A percentile compares a stretch with the other conserved stretches of the same genome.
These are phyloP conservation scores for Beta corolliflora DNA, from an alignment of 179 eudicot genomes.

Conservation along the genomic window DNA sequence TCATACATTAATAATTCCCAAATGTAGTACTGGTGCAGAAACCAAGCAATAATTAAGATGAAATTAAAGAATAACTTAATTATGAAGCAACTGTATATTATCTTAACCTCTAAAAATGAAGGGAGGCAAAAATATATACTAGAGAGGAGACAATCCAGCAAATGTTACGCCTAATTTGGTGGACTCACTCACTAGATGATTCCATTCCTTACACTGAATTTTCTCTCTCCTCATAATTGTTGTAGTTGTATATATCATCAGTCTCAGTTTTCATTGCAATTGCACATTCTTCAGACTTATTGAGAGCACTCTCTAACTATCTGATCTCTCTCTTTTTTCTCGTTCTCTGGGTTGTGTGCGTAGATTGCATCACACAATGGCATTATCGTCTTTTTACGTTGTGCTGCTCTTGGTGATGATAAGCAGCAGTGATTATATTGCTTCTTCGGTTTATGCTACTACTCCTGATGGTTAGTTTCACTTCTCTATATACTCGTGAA, in stretches of 20 bases:
- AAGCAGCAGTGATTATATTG: conserved; percentile 16
- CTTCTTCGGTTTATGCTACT: conserved; percentile 15
- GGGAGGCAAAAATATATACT: not conserved
- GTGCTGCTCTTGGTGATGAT: conserved; percentile 9
- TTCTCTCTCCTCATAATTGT: not conserved
- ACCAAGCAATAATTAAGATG: not conserved
- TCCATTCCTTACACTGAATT: not conserved
- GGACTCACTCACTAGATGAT: conserved; percentile 18
- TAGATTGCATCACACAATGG: conserved; percentile 17
- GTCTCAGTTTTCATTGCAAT: conserved; percentile 2
- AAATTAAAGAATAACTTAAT: not conserved
- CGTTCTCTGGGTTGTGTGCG: not conserved
- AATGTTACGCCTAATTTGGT: conserved; percentile 23
- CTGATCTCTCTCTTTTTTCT: not conserved
- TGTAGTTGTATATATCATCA: not conserved
- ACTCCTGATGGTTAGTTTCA: conserved; percentile 24
- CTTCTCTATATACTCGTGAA: too few relatives aligned
- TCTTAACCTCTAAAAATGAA: not conserved
- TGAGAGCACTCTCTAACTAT: too few relatives aligned
- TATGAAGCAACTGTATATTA: not conserved
- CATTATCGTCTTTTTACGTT: conserved; percentile 2
- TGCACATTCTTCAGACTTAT: not conserved
- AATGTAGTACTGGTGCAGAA: not conserved
- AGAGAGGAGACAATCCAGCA: conserved; percentile 17
- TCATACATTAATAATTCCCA: too few relatives aligned